phyloP scores from a whole-genome alignment of 345 rosid genomes.

The Draba incana region DNA sequence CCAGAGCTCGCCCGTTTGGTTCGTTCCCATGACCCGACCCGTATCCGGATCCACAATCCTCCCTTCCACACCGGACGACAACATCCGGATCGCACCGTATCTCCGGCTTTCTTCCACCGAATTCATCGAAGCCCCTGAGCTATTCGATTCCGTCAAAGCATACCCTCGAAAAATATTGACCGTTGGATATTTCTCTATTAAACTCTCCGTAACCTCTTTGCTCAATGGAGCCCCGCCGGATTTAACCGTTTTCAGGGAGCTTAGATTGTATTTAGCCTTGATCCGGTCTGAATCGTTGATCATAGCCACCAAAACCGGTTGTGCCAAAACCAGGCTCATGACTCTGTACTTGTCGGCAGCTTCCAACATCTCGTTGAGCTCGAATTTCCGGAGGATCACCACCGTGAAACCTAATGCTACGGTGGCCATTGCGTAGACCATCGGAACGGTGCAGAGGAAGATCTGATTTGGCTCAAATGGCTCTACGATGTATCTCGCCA shows the following conservation, averaged over 20 bases:
- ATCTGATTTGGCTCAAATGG: slow-evolving; percentile 52
- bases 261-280: slow-evolving; percentile 52
- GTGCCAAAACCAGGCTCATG: slow-evolving; percentile 62
- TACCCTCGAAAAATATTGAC: slow-evolving; percentile 70
- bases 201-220: slow-evolving; percentile 72
- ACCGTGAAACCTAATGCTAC: slow-evolving; percentile 66
- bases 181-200: slow-evolving; percentile 55
- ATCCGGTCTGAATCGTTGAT: slow-evolving; percentile 57
- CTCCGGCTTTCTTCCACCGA: slow-evolving; percentile 64
- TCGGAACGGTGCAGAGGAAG: slow-evolving; percentile 72
- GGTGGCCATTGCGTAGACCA: slow-evolving; percentile 69
- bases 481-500: slow-evolving; percentile 55
- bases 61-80: slow-evolving; percentile 14
- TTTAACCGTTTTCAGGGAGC: slow-evolving; percentile 55
- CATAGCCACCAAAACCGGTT: slow-evolving; percentile 67
- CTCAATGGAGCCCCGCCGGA: slow-evolving; percentile 89
- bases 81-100: slow-evolving; percentile 2
- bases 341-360: slow-evolving; percentile 56
- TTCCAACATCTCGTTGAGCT: slow-evolving; percentile 62
- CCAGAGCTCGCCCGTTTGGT: slow-evolving; percentile 76
- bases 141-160: slow-evolving; percentile 77
- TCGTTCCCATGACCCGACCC: slow-evolving; percentile 27
- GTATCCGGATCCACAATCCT: slow-evolving; percentile 3
- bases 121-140: slow-evolving; percentile 69
- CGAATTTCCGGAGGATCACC: slow-evolving; percentile 60